Conservation (phyloP, 768 basidiomycete species). For the Cystobasidiopsis lactophilus region DNA sequence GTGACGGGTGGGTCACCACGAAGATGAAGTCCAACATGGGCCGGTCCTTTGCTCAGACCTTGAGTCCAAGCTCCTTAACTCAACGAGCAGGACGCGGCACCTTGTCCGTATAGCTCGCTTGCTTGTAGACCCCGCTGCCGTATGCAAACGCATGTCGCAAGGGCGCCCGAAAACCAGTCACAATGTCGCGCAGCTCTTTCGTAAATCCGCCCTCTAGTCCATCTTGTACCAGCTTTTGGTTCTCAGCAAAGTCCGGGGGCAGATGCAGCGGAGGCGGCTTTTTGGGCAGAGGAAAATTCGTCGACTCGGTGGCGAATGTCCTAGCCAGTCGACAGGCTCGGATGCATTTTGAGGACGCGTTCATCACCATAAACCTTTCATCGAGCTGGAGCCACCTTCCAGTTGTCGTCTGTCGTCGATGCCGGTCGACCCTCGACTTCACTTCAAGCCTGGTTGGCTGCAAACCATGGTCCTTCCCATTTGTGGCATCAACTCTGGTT, state of each 20-base stretch:
- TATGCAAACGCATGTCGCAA: conserved; percentile 96
- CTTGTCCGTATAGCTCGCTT: conserved; percentile 43
- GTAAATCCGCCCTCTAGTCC: conserved; percentile 8
- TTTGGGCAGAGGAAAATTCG: too few species aligned
- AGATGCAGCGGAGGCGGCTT: conserved; percentile 1
- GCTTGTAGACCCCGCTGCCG: conserved; percentile 85
- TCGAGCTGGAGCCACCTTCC: too few species aligned
- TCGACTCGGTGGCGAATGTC: too few species aligned
- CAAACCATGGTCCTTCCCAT: too few species aligned
- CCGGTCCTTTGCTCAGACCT: conserved; percentile 20
- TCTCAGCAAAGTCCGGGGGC: conserved; percentile 10
- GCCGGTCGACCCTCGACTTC: too few species aligned
- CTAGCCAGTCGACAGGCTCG: too few species aligned
- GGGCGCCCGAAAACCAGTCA: conserved; percentile 61
- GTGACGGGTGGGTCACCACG: conserved; percentile 73
- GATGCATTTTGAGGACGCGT: too few species aligned
- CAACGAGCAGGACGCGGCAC: neutral
- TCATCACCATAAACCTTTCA: too few species aligned
- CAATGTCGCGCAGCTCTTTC: conserved; percentile 43
- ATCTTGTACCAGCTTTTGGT: conserved; percentile 15
- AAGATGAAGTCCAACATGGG: conserved; percentile 96
- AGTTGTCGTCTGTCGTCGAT: too few species aligned
- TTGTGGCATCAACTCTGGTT: too few species aligned
- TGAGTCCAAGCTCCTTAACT: neutral
- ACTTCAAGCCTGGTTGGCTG: too few species aligned